phyloP scores from a whole-genome alignment of 2,329 filamentous ascomycete species.

The Sporothrix luriei region DNA sequence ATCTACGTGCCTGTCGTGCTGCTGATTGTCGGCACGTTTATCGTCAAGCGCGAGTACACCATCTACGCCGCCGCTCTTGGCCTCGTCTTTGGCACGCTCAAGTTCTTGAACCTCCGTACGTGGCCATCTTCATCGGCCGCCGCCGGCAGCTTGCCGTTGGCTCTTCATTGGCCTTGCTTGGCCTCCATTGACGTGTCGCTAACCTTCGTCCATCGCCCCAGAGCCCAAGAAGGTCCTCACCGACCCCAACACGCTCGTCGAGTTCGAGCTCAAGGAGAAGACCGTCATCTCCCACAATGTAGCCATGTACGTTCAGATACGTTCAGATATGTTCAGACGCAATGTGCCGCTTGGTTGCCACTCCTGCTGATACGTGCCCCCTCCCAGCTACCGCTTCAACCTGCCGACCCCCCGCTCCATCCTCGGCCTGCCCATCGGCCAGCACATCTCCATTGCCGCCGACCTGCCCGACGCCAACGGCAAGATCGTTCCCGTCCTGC shows the following conservation, averaged over 20 bases:
- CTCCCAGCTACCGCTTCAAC: constrained; percentile 81
- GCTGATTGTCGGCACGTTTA: constrained; percentile 72
- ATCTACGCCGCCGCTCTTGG: constrained; percentile 70
- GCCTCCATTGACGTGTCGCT: background rate
- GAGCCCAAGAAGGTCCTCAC: constrained; percentile 82
- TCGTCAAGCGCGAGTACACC: constrained; percentile 77
- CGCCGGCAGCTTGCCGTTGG: background rate
- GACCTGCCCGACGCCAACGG: constrained; percentile 68
- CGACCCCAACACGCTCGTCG: constrained; percentile 76
- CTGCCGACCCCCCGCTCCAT: constrained; percentile 77
- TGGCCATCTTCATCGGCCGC: constrained; percentile 36
- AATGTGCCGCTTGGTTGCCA: background rate
- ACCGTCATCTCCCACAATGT: constrained; percentile 97
- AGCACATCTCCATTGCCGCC: constrained; percentile 96
- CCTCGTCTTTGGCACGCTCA: constrained; percentile 67
- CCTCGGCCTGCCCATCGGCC: constrained; percentile 94
- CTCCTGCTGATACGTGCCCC: background rate
- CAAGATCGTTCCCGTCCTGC: constrained; percentile 77
- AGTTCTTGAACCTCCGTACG: constrained; percentile 72
- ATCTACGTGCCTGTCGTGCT: constrained; percentile 83
- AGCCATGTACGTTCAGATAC: constrained; percentile 78
- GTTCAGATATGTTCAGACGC: constrained; percentile 43
- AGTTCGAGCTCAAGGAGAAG: constrained; percentile 93
- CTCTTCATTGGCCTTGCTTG: background rate
- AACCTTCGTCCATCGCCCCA: background rate